Base-by-base conservation (phyloP, 345 rosid species). In the Euphorbia lathyris region DNA sequence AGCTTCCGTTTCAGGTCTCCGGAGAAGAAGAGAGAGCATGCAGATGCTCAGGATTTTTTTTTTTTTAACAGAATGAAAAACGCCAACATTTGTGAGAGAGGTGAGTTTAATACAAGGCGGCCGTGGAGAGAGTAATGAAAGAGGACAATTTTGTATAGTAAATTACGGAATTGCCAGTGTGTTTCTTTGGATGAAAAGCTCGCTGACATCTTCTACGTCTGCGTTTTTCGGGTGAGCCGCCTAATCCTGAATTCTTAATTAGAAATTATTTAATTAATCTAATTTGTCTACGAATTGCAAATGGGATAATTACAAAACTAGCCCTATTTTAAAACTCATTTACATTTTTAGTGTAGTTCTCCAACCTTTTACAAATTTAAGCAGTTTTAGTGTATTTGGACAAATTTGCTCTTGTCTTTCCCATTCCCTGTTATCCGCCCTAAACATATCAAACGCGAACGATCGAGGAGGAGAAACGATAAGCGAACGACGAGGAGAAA, bases 101-200 rank as follows among this genome's bases (percentile, higher is more conserved):
- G 10, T 17, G 3, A 17, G 10, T 61, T 16, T 68, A n/a, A 74
- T 58, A 58, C 12, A 14, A 26, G 73, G 73, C 71, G 67, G 72
- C 55, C 29, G 0, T 20, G 5, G 51, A 0, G 16, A 7, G 11
- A 25, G 36, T 55, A 7, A 16, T 6, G 45, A 45, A n/a, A 51
- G 63, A 72, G 40, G 81, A 25, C 73, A 57, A 50, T 43, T 65
- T 50, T 65, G 5, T 65, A 25, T 5, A 3, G 0, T 1, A 74
- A 81, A 55, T 79, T 79, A 79, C 87, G 72, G 22, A 45, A 70
- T 23, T 72, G 63, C 74, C 80, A 20, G 23, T 27, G 47, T n/a
- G 38, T 11, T 3, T 34, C 7, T 34, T 32, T 72, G 27, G 12
- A 22, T n/a, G n/a, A 2, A 6, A 34, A 29, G 58, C 7, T 23